Base-by-base conservation (phyloP, 1,284 basidiomycete species). In the Austroboletus rostrupii region DNA sequence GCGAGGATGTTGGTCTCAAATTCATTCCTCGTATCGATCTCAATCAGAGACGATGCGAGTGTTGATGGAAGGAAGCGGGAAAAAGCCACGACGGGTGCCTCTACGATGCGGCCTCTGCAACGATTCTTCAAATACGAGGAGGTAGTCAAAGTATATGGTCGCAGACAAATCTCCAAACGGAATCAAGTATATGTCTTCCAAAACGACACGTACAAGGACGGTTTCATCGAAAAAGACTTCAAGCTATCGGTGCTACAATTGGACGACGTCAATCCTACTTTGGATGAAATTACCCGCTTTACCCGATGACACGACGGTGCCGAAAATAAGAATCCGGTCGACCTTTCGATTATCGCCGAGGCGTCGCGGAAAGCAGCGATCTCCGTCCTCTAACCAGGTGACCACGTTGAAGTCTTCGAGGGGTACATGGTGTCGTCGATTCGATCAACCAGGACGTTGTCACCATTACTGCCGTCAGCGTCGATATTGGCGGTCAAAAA, bases 11-110 rank as follows among this genome's bases (percentile, higher is more conserved):
- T 43, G 93, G 91, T 1, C 77, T 99, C 61, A 91, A 93, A 67
- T 94, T 97, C 66, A 83, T 99, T 53, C 96, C 96, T 19, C 90
- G 97, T 63, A 97, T 99, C 67, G 97, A 99, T 71, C 76, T 98
- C 51, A 92, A 89, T 53, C 94, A 83, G 85, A 50, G 93, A 96
- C 53, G 88, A 91, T 39, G 75, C 70, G 8, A 72, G 75, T 5
- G 68, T 80, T 21, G 88, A 88, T 59, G 78, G 81, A 23, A 78
- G 78, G 65, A 90, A 89, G 65, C 79, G 85, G 45, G 90, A 90
- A 69, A 87, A 89, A 67, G 69, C 71, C 16, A 69, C 76, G 2
- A 55, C 69, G 29, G 72, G 73, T 5, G 60, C 74, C 11, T 72
- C 76, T 2, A 70, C 75, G 5, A 85, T 88, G 72, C 85, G 95